Conservation (phyloP, 805 yeast species). For the Barnettozyma vustinii region DNA sequence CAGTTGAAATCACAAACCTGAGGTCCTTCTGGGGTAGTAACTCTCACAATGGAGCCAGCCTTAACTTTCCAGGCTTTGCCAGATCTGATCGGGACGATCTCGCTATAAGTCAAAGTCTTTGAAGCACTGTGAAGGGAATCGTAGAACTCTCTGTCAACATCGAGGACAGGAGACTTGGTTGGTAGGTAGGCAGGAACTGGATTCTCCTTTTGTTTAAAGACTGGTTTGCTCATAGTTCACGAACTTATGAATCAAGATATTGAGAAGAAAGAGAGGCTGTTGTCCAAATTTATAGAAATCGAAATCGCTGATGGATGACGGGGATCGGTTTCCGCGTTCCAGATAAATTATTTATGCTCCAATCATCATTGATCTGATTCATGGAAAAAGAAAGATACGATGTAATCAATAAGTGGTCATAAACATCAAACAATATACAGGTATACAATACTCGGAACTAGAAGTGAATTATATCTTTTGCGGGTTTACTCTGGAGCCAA, state of each 20-base stretch:
- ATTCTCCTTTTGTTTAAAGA: slow-evolving; percentile 19
- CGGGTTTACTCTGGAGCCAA: slow-evolving; percentile 13
- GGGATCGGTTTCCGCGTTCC: neutral
- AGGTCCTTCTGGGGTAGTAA: slow-evolving; percentile 63
- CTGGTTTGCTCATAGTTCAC: slow-evolving; percentile 14
- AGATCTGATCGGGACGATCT: slow-evolving; percentile 46
- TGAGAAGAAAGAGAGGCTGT: neutral
- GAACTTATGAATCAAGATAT: neutral
- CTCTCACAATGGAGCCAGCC: slow-evolving; percentile 51
- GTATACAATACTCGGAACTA: neutral
- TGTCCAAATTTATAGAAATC: neutral
- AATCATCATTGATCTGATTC: no score
- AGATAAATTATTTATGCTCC: neutral
- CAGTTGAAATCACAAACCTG: slow-evolving; percentile 67
- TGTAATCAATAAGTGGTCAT: neutral
- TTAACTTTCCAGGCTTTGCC: slow-evolving; percentile 63
- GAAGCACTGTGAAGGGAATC: slow-evolving; percentile 36
- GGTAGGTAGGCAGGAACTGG: slow-evolving; percentile 57
- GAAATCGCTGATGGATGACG: neutral
- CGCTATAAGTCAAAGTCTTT: slow-evolving; percentile 36
- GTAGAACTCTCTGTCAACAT: slow-evolving; percentile 45
- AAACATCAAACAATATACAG: neutral
- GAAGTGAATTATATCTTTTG: neutral
- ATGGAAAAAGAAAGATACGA: neutral
- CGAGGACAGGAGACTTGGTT: slow-evolving; percentile 46